These are phyloP conservation scores for Triadica sebifera DNA, from an alignment of 345 rosid genomes.

Conservation along the genomic window DNA sequence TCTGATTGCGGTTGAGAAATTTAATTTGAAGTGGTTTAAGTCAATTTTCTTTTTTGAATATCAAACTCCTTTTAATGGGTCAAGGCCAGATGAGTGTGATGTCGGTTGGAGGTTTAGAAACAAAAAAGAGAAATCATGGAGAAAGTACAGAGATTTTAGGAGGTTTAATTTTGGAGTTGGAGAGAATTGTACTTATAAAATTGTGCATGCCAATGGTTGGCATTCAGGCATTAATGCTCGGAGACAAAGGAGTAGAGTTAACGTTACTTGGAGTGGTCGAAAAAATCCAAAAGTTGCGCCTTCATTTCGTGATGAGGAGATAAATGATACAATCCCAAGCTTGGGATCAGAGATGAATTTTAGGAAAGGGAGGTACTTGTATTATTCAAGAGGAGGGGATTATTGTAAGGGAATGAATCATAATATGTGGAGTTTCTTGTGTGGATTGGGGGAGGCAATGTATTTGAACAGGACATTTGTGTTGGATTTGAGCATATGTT, in stretches of 20 bases:
- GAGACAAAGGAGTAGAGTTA: constrained; percentile 32
- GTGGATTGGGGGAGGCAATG: constrained; percentile 94
- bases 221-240: constrained; percentile 82
- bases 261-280: constrained; percentile 12
- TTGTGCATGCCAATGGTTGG: constrained; percentile 68
- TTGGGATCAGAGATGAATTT: constrained; percentile 34
- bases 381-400: constrained; percentile 87
- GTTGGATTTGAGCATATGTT: constrained; percentile 81
- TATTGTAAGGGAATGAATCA: constrained; percentile 98
- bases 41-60: constrained; percentile 77
- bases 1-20: constrained; percentile 66
- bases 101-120: constrained; percentile 92
- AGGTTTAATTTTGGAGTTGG: constrained; percentile 67
- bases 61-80: constrained; percentile 71
- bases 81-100: constrained; percentile 70
- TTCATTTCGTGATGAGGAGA: constrained; percentile 22
- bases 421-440: constrained; percentile 88
- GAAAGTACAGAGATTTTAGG: constrained; percentile 86
- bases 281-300: constrained; percentile 18
- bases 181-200: constrained; percentile 62
- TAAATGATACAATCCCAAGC: constrained; percentile 30
- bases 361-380: constrained; percentile 77
- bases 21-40: constrained; percentile 65
- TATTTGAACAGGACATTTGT: constrained; percentile 88
- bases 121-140: constrained; percentile 92